A percentile compares a stretch with the other conserved stretches of the same genome.
Evolutionary conservation across 139 green algal genomes (phyloP).

Genomic region (Micractinium sp.): DNA sequence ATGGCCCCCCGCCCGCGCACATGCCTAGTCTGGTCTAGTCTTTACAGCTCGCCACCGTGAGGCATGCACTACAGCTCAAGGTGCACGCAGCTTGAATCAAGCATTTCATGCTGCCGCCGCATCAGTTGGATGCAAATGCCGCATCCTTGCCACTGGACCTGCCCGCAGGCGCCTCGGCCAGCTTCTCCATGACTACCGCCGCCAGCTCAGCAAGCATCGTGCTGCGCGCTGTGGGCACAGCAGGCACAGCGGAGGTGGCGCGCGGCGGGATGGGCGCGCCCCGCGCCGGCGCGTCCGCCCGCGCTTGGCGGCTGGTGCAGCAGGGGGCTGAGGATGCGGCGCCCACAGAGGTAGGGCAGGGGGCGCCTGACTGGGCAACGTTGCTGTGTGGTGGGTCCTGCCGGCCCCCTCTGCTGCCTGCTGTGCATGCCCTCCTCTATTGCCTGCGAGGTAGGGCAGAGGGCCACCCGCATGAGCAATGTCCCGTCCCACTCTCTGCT

Average conservation of each 20-base stretch:
- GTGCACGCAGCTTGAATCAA: too few species aligned
- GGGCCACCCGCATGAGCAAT: not conserved
- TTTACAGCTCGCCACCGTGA: too few species aligned
- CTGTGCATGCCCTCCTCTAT: too few species aligned
- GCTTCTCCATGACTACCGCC: constrained; percentile 8
- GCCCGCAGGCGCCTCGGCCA: constrained; percentile 2
- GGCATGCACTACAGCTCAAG: too few species aligned
- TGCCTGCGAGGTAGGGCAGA: not conserved
- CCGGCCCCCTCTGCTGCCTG: too few species aligned
- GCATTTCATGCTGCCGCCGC: not conserved
- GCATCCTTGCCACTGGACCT: not conserved
- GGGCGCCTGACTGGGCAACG: not conserved
- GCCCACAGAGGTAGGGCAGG: not conserved
- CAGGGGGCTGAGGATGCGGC: not conserved
- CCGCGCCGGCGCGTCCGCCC: not conserved
- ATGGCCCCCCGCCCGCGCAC: too few species aligned
- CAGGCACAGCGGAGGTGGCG: not conserved
- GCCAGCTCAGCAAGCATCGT: not conserved
- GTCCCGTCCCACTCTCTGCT: too few species aligned
- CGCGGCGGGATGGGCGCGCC: not conserved
- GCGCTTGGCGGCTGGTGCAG: constrained; percentile 12
- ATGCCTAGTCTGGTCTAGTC: too few species aligned
- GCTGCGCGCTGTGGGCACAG: constrained; percentile 1
- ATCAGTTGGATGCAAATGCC: not conserved
- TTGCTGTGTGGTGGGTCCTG: not conserved